Conservation (phyloP, 108 stramenopile species). For the Asterionellopsis glacialis region DNA sequence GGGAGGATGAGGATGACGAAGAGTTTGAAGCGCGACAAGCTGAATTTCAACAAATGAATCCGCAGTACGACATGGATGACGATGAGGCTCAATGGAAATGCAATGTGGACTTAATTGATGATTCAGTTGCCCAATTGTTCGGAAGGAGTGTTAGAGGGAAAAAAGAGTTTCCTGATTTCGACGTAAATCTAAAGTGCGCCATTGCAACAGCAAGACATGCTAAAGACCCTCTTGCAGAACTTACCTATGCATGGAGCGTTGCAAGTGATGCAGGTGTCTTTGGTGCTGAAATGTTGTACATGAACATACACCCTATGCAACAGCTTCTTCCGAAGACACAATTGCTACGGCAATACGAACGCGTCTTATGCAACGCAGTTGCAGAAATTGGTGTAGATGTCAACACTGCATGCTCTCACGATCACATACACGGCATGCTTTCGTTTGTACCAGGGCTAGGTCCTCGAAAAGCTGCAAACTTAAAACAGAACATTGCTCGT, state of each 20-base stretch:
- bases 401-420: slow-evolving; percentile 62
- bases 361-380: slow-evolving; percentile 76
- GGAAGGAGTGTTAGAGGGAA: slow-evolving; percentile 80
- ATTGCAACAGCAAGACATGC: slow-evolving; percentile 84
- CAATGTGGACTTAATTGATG: slow-evolving; percentile 81
- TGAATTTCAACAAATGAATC: slow-evolving; percentile 47
- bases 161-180: slow-evolving; percentile 88
- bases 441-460: slow-evolving; percentile 94
- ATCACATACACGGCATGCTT: slow-evolving; percentile 73
- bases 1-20: slow-evolving; percentile 88
- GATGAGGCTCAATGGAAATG: slow-evolving; percentile 75
- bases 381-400: slow-evolving; percentile 89
- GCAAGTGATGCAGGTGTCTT: slow-evolving; percentile 82
- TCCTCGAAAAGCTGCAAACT: slow-evolving; percentile 86
- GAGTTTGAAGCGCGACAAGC: slow-evolving; percentile 63
- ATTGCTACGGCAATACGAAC: slow-evolving; percentile 80
- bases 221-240: slow-evolving; percentile 81
- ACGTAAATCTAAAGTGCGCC: slow-evolving; percentile 70
- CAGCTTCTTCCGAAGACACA: slow-evolving; percentile 68
- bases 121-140: slow-evolving; percentile 78
- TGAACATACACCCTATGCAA: slow-evolving; percentile 90
- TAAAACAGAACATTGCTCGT: slow-evolving; percentile 69
- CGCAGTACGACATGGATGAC: slow-evolving; percentile 52
- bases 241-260: slow-evolving; percentile 86
- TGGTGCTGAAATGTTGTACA: slow-evolving; percentile 84